Base-by-base conservation (phyloP, 1,284 basidiomycete genomes). In the Quambalaria eucalypti region DNA sequence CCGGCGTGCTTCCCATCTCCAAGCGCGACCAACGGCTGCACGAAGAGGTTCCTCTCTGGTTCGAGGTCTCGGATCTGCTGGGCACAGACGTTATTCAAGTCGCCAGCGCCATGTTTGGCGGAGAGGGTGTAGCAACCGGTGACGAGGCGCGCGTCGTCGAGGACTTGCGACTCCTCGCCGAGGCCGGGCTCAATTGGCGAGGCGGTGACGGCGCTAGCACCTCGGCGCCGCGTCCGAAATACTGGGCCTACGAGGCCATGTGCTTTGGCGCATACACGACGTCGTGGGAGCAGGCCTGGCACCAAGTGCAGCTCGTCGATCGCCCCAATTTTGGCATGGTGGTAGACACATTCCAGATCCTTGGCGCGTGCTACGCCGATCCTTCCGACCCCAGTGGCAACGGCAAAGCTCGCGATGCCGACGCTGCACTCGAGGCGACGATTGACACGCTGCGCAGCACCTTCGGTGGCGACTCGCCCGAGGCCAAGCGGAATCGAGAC, bases 331-430 rank as follows among this genome's bases (percentile, higher is more conserved):
- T 77, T 23, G 77, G 77, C 4, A 57, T 78, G 39, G 74, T 73
- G 50, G 61, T 78, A 54, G 77, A 78, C 64, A 70, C 71, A 9
- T 78, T 78, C 73, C 77, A 78, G 60, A 76, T 73, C 2, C 60
- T 77, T 5, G 77, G 68, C 0, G 62, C 71, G 50, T 71, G 76
- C 54, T 77, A 66, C 58, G 76, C 76, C 25, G 67, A 68, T 29
- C 64, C 65, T 2, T 67, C 65, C 50, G 57, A 59, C 2, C 25
- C 58, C 16, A 52, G 57, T 16, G 64, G 68, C 40, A 65, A 39
- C 10, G 36, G 36, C 36, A 39, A 39, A 21, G 39, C 29, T 1
- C 2, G n/a, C 7, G 10, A 23, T 31, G 59, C 60, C 0, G 29
- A 48, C 3, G 4, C 19, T 1, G 19, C 12, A 7, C 31, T 55